Percentiles rank a stretch among this genome's conserved stretches.
phyloP scores from a whole-genome alignment of 176 grass and related monocot genomes.

The Eremochloa ophiuroides region DNA sequence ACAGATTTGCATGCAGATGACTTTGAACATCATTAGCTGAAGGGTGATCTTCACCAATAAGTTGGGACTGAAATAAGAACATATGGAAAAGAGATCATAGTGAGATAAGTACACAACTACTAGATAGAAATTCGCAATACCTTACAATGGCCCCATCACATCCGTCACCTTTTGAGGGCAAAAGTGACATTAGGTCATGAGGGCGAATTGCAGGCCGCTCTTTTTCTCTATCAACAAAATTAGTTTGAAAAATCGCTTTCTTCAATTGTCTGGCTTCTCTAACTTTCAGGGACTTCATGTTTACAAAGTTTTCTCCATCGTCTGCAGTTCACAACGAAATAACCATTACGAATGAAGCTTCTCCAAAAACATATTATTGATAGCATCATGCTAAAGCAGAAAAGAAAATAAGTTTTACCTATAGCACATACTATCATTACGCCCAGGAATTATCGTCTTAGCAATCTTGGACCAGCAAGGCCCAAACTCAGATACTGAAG shows the following conservation, averaged over 20 bases:
- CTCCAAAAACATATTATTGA: not conserved
- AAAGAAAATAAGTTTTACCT: constrained; percentile 48
- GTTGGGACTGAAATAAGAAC: not conserved
- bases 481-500: constrained; percentile 52
- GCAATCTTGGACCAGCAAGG: constrained; percentile 79
- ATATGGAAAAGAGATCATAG: not conserved
- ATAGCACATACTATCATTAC: constrained; percentile 86
- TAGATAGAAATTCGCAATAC: constrained; percentile 30
- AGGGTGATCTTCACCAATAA: not conserved
- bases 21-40: not conserved
- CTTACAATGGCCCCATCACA: constrained; percentile 40
- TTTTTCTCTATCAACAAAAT: constrained; percentile 86
- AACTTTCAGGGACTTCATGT: constrained; percentile 38
- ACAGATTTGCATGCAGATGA: not conserved
- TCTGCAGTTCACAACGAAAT: constrained; percentile 16
- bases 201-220: constrained; percentile 77
- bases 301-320: constrained; percentile 61
- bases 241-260: constrained; percentile 63
- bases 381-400: not conserved
- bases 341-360: constrained; percentile 21
- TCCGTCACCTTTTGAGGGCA: constrained; percentile 29
- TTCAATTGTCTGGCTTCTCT: constrained; percentile 61
- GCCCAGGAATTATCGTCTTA: constrained; percentile 48
- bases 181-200: constrained; percentile 52
- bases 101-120: not conserved